These are phyloP conservation scores for Rhodotorula glutinis DNA, from an alignment of 1,284 basidiomycete genomes.

Conservation along the genomic window DNA sequence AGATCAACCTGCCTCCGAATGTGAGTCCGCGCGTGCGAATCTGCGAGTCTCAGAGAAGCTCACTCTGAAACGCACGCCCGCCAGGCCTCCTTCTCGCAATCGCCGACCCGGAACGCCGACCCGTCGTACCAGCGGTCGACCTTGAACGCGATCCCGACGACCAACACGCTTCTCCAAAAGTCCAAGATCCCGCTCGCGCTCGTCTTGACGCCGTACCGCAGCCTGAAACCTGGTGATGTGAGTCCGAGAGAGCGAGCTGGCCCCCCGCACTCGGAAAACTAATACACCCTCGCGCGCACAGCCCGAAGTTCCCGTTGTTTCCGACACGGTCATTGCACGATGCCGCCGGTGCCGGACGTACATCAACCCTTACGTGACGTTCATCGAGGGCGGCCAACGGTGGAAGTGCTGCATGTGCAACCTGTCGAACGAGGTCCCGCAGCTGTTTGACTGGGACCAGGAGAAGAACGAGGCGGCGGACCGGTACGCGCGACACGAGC, in stretches of 20 bases:
- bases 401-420: slow-evolving; percentile 99
- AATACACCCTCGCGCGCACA: too few species aligned
- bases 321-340: slow-evolving; percentile 93
- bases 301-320: slow-evolving; percentile 72
- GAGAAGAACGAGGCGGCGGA: slow-evolving; percentile 89
- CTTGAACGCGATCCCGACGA: slow-evolving; percentile 89
- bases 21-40: slow-evolving; percentile 50
- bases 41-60: too few species aligned
- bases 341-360: slow-evolving; percentile 96
- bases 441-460: slow-evolving; percentile 98
- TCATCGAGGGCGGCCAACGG: slow-evolving; percentile 96
- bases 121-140: slow-evolving; percentile 90
- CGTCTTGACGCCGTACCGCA: slow-evolving; percentile 87
- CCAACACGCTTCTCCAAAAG: slow-evolving; percentile 83
- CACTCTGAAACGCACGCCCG: too few species aligned
- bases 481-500: slow-evolving; percentile 87
- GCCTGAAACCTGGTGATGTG: slow-evolving; percentile 57
- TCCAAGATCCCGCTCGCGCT: slow-evolving; percentile 89
- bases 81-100: slow-evolving; percentile 68
- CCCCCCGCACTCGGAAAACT: too few species aligned
- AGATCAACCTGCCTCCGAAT: slow-evolving; percentile 79
- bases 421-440: slow-evolving; percentile 97
- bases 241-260: slow-evolving; percentile 19
- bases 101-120: slow-evolving; percentile 78
- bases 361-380: slow-evolving; percentile 98